These are phyloP conservation scores for Kodamaea ohmeri DNA, from an alignment of 1,139 yeast genomes.

Conservation along the genomic window DNA sequence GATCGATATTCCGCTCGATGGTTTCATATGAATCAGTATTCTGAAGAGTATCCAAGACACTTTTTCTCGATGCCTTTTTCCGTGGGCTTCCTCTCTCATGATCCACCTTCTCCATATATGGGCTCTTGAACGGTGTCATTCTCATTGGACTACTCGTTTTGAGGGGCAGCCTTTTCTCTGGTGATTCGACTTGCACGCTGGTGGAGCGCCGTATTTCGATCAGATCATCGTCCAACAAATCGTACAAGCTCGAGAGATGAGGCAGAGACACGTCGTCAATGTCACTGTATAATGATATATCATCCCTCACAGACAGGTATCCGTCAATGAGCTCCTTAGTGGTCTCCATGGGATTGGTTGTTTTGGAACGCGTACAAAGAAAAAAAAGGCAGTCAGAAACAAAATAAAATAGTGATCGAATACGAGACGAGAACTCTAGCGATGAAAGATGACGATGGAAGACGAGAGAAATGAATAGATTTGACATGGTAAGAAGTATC, in stretches of 20 bases:
- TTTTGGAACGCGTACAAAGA: conserved; percentile 6
- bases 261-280: conserved; percentile 1
- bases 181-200: conserved; percentile 4
- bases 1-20: conserved; percentile 15
- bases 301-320: conserved; percentile 8
- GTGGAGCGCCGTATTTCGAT: conserved; percentile 17
- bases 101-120: conserved; percentile 21
- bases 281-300: conserved; percentile 16
- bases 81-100: conserved; percentile 18
- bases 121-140: conserved; percentile 20
- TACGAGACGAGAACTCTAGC: too few relatives aligned
- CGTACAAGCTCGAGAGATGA: conserved; percentile 15
- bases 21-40: conserved; percentile 10
- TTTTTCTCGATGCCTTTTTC: conserved; percentile 10
- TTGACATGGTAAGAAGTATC: too few relatives aligned
- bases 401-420: too few relatives aligned
- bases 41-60: background rate
- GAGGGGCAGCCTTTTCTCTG: conserved; percentile 14
- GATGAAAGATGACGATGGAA: too few relatives aligned
- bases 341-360: conserved; percentile 13
- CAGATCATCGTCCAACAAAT: conserved; percentile 17
- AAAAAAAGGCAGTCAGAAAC: background rate
- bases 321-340: conserved; percentile 9
- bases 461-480: too few relatives aligned
- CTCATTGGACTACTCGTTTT: conserved; percentile 15